A percentile compares a stretch with the other conserved stretches of the same genome.
These are phyloP conservation scores for Neurospora cerealis DNA, from an alignment of 495 filamentous ascomycete genomes.

Conservation along the genomic window DNA sequence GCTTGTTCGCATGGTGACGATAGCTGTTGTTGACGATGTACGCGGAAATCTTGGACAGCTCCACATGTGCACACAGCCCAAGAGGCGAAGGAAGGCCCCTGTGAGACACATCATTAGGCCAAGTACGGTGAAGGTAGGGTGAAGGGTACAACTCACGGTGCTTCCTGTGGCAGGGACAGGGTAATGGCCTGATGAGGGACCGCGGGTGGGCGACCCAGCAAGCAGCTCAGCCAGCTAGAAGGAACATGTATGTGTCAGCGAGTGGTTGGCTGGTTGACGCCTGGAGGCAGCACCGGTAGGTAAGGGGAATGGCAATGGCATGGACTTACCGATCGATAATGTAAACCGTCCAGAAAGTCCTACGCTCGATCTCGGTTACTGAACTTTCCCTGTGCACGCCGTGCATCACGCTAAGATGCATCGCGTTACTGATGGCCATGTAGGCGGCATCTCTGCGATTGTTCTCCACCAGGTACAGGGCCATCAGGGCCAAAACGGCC, in stretches of 20 bases:
- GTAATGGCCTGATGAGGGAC: slow-evolving; percentile 26
- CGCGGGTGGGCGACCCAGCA: slow-evolving; percentile 31
- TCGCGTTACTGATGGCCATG: slow-evolving; percentile 25
- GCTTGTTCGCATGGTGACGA: slow-evolving; percentile 7
- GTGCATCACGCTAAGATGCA: slow-evolving; percentile 24
- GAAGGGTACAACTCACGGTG: slow-evolving; percentile 12
- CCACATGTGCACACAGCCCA: slow-evolving; percentile 28
- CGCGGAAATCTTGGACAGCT: slow-evolving; percentile 27
- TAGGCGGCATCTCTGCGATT: slow-evolving; percentile 32
- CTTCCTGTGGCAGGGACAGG: slow-evolving; percentile 22
- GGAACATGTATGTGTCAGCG: neutral
- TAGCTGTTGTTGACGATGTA: slow-evolving; percentile 29
- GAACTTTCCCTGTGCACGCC: slow-evolving; percentile 25
- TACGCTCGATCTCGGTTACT: slow-evolving; percentile 19
- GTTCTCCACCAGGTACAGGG: slow-evolving; percentile 28
- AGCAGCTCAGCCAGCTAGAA: slow-evolving; percentile 29
- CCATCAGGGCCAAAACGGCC: slow-evolving; percentile 26
- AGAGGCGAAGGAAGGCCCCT: slow-evolving; percentile 23
- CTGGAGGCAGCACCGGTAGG: neutral
- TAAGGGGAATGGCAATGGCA: neutral
- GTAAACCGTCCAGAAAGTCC: slow-evolving; percentile 35
- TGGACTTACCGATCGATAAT: slow-evolving; percentile 28
- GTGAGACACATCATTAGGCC: neutral
- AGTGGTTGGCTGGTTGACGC: neutral
- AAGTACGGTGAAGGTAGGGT: neutral